These are phyloP conservation scores for Coelastrella sp. DNA, from an alignment of 139 green algal species.

Conservation along the genomic window DNA sequence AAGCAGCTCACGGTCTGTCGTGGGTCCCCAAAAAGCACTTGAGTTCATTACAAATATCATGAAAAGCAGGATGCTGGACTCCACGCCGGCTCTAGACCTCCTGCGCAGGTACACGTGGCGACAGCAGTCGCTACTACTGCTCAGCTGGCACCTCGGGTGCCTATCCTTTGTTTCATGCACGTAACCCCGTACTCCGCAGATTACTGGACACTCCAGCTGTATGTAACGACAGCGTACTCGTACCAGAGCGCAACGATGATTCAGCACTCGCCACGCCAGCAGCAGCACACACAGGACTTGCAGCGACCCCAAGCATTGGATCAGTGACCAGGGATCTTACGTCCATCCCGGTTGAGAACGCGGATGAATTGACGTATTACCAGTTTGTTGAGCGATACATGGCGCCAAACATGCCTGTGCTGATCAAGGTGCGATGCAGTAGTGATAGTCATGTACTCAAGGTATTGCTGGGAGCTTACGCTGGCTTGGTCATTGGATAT, in stretches of 20 bases:
- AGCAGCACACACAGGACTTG: background rate
- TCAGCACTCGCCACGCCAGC: background rate
- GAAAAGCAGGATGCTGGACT: background rate
- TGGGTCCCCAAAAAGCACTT: too few relatives aligned
- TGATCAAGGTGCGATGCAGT: conserved; percentile 57
- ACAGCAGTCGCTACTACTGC: background rate
- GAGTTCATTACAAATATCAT: background rate
- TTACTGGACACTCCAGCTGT: background rate
- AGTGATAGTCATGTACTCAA: too few relatives aligned
- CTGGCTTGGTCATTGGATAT: too few relatives aligned
- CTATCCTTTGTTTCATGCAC: background rate
- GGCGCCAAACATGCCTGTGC: conserved; percentile 74
- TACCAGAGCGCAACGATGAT: background rate
- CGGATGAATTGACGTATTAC: conserved; percentile 63
- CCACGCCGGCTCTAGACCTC: background rate
- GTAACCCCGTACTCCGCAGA: background rate
- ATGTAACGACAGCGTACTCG: conserved; percentile 21
- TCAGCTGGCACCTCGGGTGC: background rate
- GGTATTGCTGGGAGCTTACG: too few relatives aligned
- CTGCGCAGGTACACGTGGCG: background rate
- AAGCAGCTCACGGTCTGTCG: too few relatives aligned
- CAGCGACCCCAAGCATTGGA: too few relatives aligned
- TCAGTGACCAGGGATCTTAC: too few relatives aligned
- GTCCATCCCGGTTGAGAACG: background rate
- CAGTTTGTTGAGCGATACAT: conserved; percentile 74